phyloP scores from a whole-genome alignment of 192 early-diverging fungal genomes.

The Coemansia sp. region DNA sequence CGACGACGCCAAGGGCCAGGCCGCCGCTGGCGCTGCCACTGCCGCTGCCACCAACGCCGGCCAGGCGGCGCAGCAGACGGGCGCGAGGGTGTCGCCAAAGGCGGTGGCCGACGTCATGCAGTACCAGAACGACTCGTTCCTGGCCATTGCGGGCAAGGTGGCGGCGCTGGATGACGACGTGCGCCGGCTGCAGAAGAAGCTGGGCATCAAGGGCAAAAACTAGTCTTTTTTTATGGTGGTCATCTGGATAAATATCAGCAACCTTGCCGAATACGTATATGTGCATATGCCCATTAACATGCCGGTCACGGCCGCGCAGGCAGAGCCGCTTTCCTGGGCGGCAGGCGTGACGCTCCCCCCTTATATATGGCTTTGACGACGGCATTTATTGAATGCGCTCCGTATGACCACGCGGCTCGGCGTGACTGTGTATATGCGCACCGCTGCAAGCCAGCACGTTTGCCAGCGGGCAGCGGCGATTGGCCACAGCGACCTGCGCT shows the following conservation, averaged over 20 bases:
- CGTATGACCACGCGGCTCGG: too few species aligned
- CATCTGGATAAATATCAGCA: too few species aligned
- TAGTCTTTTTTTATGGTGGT: too few species aligned
- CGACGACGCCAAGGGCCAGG: constrained; percentile 3
- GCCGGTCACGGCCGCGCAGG: too few species aligned
- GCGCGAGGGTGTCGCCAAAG: constrained; percentile 20
- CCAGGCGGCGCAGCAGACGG: neutral
- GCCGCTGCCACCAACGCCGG: too few species aligned
- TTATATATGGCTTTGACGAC: too few species aligned
- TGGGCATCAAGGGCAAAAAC: constrained; percentile 17
- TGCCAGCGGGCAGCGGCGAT: too few species aligned
- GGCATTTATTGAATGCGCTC: too few species aligned
- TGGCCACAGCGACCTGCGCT: neutral
- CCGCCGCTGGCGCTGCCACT: neutral
- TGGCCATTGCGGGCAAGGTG: constrained; percentile 46
- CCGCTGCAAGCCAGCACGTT: neutral
- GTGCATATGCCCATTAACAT: too few species aligned
- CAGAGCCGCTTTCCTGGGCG: too few species aligned
- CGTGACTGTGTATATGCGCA: neutral
- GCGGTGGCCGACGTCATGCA: constrained; percentile 39
- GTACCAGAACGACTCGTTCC: constrained; percentile 48
- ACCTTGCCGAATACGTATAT: too few species aligned
- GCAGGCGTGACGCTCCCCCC: too few species aligned
- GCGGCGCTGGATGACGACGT: constrained; percentile 46
- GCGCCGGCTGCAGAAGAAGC: constrained; percentile 22